Percentiles rank a stretch among this genome's conserved stretches.
Conservation (phyloP, 2,329 filamentous ascomycete genomes). For the Aspergillus chevalieri region DNA sequence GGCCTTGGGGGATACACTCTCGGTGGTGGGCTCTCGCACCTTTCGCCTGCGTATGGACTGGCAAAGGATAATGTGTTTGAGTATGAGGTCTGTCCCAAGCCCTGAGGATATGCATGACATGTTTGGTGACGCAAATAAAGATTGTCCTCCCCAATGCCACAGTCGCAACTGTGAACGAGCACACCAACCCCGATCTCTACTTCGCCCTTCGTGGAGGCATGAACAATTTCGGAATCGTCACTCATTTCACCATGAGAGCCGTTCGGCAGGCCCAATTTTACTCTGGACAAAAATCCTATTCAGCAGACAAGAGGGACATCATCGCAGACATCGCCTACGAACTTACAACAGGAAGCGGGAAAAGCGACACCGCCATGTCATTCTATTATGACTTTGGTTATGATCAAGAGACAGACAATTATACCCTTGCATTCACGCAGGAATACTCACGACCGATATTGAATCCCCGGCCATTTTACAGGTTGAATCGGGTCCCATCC, state of each 20-base stretch:
- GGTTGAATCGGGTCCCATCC: neutral
- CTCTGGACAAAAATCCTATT: constrained; percentile 21
- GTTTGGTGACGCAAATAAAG: neutral
- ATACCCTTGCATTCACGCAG: neutral
- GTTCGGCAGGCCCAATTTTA: constrained; percentile 31
- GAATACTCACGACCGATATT: neutral
- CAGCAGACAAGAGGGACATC: constrained; percentile 1
- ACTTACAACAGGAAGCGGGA: constrained; percentile 2
- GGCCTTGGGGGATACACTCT: neutral
- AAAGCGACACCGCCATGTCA: constrained; percentile 2
- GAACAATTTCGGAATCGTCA: constrained; percentile 37
- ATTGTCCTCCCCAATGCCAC: constrained; percentile 16
- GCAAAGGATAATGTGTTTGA: constrained; percentile 3
- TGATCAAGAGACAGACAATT: neutral
- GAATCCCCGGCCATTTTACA: neutral
- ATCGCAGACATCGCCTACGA: constrained; percentile 5
- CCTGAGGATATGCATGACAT: neutral
- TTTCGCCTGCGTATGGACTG: constrained; percentile 1
- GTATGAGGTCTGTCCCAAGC: constrained; percentile 5
- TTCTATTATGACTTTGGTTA: constrained; percentile 3
- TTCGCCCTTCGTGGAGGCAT: constrained; percentile 32
- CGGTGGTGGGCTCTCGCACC: neutral
- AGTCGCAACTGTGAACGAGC: constrained; percentile 20
- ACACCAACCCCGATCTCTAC: constrained; percentile 29
- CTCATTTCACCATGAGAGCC: constrained; percentile 28